phyloP scores from a whole-genome alignment of 495 filamentous ascomycete genomes.

The Talaromyces liani region DNA sequence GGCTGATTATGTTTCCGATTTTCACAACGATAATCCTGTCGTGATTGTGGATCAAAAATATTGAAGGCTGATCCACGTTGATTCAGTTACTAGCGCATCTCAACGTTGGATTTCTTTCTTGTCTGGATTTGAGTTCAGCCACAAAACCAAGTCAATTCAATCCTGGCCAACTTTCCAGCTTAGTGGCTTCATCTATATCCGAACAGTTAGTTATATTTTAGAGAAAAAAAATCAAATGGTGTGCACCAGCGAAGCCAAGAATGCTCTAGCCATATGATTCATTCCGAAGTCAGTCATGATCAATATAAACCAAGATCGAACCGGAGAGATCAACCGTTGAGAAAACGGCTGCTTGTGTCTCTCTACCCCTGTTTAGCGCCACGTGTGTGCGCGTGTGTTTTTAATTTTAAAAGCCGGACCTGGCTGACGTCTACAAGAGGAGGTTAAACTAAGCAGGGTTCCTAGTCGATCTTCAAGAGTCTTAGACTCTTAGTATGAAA shows the following conservation, averaged over 20 bases:
- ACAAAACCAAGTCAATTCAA: not conserved
- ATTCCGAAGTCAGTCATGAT: not conserved
- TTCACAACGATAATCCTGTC: not conserved
- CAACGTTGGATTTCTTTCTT: not conserved
- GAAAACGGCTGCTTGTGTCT: not conserved
- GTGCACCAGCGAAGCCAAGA: not conserved
- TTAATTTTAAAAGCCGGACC: not conserved
- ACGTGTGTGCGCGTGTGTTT: not conserved
- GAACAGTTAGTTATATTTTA: not conserved
- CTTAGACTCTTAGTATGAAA: not conserved
- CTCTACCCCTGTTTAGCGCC: conserved; percentile 1
- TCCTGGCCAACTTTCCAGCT: not conserved
- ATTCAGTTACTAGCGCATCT: not conserved
- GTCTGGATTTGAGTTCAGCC: not conserved
- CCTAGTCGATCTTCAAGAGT: not conserved
- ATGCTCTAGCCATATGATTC: not conserved
- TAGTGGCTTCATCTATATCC: not conserved
- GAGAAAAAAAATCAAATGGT: not conserved
- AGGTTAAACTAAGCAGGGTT: not conserved
- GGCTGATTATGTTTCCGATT: not conserved
- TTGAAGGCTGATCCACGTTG: not conserved
- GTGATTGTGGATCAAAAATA: not conserved
- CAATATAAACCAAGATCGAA: not conserved
- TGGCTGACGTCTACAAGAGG: not conserved
- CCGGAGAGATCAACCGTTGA: not conserved